phyloP scores from a whole-genome alignment of 768 basidiomycete genomes.

The Mycena amicta region DNA sequence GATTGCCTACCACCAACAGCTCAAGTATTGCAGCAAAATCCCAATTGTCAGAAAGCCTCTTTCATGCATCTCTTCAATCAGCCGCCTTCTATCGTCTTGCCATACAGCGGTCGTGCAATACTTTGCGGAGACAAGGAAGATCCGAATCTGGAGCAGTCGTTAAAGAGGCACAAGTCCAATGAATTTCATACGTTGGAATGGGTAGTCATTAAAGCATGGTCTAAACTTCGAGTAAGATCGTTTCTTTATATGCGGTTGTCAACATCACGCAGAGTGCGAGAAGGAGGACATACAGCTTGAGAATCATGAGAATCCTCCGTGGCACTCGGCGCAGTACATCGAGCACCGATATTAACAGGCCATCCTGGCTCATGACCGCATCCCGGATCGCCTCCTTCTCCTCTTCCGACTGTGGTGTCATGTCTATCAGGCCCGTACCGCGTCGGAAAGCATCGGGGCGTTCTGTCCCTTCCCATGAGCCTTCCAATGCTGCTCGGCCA shows the following conservation, averaged over 20 bases:
- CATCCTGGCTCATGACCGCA: constrained; percentile 83
- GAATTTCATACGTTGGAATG: constrained; percentile 63
- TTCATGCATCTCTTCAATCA: constrained; percentile 48
- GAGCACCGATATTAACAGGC: constrained; percentile 82
- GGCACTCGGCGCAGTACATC: constrained; percentile 87
- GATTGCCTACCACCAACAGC: constrained; percentile 64
- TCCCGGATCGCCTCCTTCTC: constrained; percentile 83
- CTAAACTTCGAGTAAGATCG: constrained; percentile 60
- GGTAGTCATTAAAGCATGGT: constrained; percentile 86
- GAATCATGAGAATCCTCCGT: constrained; percentile 77
- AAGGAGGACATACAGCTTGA: constrained; percentile 89
- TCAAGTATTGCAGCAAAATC: constrained; percentile 52
- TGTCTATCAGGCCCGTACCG: constrained; percentile 77
- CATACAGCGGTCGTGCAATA: constrained; percentile 84
- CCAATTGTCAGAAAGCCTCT: constrained; percentile 53
- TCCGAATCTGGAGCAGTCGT: constrained; percentile 57
- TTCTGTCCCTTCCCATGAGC: constrained; percentile 51
- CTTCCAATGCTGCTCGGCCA: constrained; percentile 76
- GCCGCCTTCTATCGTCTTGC: constrained; percentile 61
- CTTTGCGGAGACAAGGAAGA: constrained; percentile 90
- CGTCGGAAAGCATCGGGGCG: constrained; percentile 49
- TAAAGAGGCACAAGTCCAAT: not conserved
- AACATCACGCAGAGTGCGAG: constrained; percentile 50
- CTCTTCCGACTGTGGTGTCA: constrained; percentile 68
- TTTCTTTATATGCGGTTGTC: constrained; percentile 11